Percentiles rank a stretch among this genome's conserved stretches.
These are phyloP conservation scores for Termitomyces sp. DNA, from an alignment of 768 basidiomycete genomes.

Conservation along the genomic window DNA sequence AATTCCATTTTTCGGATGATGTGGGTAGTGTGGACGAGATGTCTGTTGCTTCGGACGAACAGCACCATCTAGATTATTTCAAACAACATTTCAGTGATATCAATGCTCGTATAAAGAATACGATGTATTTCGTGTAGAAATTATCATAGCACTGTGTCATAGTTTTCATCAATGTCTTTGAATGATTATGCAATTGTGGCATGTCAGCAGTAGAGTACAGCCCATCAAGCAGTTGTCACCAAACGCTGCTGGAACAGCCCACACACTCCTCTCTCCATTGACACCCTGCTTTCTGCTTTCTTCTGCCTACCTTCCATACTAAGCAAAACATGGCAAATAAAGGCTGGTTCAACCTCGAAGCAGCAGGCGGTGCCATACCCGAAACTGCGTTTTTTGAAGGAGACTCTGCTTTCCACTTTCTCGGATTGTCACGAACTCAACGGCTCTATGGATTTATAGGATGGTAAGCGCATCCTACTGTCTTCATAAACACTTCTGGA, in stretches of 20 bases:
- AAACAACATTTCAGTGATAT: conserved; percentile 22
- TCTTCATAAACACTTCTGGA: not conserved
- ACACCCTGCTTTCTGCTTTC: not conserved
- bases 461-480: conserved; percentile 46
- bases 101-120: conserved; percentile 21
- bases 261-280: not conserved
- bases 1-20: conserved; percentile 40
- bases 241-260: conserved; percentile 30
- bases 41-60: conserved; percentile 27
- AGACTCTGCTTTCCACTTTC: conserved; percentile 78
- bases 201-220: not conserved
- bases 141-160: not conserved
- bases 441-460: conserved; percentile 81
- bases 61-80: conserved; percentile 24
- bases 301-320: not conserved
- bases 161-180: too few species aligned
- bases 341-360: conserved; percentile 86
- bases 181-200: conserved; percentile 11
- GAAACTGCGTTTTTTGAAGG: conserved; percentile 85
- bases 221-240: not conserved
- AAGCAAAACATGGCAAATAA: conserved; percentile 43
- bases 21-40: conserved; percentile 27
- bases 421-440: conserved; percentile 74
- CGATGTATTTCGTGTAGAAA: conserved; percentile 26
- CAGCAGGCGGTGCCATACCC: conserved; percentile 54